Evolutionary conservation across 805 yeast genomes (phyloP), one percentile per base, ranked within the genome.

Genomic region (Trichomonascus vanleenenianus): DNA sequence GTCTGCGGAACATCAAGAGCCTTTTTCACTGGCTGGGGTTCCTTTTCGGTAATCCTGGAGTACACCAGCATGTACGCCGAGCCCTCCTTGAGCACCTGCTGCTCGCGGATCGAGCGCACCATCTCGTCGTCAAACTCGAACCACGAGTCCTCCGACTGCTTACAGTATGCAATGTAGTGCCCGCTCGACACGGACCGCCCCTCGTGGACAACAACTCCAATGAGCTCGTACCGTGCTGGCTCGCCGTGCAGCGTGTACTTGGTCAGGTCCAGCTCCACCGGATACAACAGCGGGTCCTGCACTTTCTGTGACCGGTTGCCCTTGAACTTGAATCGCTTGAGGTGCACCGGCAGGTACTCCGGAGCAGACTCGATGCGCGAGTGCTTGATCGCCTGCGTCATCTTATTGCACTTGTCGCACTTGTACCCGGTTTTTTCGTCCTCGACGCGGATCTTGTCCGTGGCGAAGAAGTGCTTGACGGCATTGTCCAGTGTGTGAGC

Each of bases 111-210:
- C 48, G 71, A 72, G 57, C 85, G 83, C 54, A 86, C 79, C 57
- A 82, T 79, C 57, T 93, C 98, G 61, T 93, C 98, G 61, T 93
- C 97, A 63, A 91, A 93, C 8, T 87, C 81, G 25, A 87, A 81
- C 98, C 97, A 93, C 1, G 83, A 66, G 1, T 88, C 91, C 64
- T 85, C 93, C 1, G 97, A 95, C 64, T 89, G 96, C 51, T 83
- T 76, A 60, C 96, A 85, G 60, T 85, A 87, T 0, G 95, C 85
- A 48, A 88, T 77, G 59, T 93, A 93, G 64, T 93, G 98, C 2
- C 98, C 98, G 2, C 93, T 81, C 39, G 88, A 80, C 11, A 89
- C 81, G 1, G 96, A 84, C 51, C 97, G 73, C 35, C 98, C 98
- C 57, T 86, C 96, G 60, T 93, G 98, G 3, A 88, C 91, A 49